Percentiles rank a stretch among this genome's conserved stretches.
phyloP scores from a whole-genome alignment of 768 basidiomycete genomes.

The Pleurotus cornucopiae region DNA sequence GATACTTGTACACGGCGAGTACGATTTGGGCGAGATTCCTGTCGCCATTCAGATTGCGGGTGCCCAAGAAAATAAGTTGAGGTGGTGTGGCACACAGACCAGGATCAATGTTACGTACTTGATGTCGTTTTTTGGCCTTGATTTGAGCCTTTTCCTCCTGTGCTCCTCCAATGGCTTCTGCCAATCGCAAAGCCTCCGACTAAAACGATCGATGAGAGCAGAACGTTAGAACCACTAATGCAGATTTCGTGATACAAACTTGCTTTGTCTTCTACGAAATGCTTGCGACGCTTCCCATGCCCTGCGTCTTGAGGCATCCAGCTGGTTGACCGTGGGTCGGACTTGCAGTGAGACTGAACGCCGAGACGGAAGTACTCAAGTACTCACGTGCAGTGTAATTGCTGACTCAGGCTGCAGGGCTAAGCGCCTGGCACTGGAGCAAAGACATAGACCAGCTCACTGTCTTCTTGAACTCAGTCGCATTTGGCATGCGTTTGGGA shows the following conservation, averaged over 20 bases:
- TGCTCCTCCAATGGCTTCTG: constrained; percentile 38
- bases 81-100: not conserved
- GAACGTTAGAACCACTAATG: not conserved
- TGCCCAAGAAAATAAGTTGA: not conserved
- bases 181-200: constrained; percentile 41
- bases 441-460: too few relatives aligned
- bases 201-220: not conserved
- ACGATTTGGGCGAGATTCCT: constrained; percentile 2
- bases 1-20: constrained; percentile 15
- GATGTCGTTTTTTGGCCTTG: constrained; percentile 36
- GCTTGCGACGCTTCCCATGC: not conserved
- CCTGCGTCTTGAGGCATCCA: not conserved
- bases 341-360: too few relatives aligned
- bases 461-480: too few relatives aligned
- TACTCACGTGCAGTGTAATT: too few relatives aligned
- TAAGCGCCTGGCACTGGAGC: too few relatives aligned
- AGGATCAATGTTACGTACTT: constrained; percentile 19
- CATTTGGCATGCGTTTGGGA: too few relatives aligned
- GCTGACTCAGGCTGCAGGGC: too few relatives aligned
- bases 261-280: not conserved
- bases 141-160: constrained; percentile 41
- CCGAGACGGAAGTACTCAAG: too few relatives aligned
- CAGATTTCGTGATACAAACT: not conserved
- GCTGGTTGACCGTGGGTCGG: not conserved
- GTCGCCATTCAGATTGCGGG: constrained; percentile 11